These are phyloP conservation scores for Diplodia seriata DNA, from an alignment of 2,329 filamentous ascomycete genomes.

Conservation along the genomic window DNA sequence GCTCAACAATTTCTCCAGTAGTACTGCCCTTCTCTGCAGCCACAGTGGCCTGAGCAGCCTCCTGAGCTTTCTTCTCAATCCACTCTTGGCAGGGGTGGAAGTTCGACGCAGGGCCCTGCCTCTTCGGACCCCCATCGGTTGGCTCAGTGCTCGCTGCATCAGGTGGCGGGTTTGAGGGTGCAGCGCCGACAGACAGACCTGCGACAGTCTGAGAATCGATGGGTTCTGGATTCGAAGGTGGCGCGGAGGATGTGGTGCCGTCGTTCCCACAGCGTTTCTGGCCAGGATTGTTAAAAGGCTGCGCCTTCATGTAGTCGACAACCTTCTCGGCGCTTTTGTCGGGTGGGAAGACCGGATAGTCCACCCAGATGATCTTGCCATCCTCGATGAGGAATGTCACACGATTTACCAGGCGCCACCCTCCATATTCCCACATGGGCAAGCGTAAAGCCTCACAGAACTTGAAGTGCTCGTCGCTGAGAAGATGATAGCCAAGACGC, in stretches of 20 bases:
- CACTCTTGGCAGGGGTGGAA: slow-evolving; percentile 12
- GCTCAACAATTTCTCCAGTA: not conserved
- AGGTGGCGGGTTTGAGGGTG: not conserved
- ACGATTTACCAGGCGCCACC: slow-evolving; percentile 47
- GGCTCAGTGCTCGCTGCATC: not conserved
- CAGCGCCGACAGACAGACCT: not conserved
- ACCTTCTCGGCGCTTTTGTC: slow-evolving; percentile 50
- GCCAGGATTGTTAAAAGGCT: not conserved
- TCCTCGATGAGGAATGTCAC: slow-evolving; percentile 50
- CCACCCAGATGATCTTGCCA: slow-evolving; percentile 51
- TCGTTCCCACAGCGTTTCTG: slow-evolving; percentile 10
- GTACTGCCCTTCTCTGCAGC: not conserved
- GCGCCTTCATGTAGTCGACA: slow-evolving; percentile 39
- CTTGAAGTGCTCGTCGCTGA: slow-evolving; percentile 50
- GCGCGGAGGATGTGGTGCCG: not conserved
- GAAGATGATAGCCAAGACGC: slow-evolving; percentile 51
- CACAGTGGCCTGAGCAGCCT: not conserved
- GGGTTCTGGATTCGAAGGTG: not conserved
- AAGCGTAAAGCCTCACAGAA: slow-evolving; percentile 46
- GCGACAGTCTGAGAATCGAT: not conserved
- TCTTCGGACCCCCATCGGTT: not conserved
- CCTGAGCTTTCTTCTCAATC: slow-evolving; percentile 1
- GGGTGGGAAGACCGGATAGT: slow-evolving; percentile 55
- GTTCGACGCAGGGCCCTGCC: slow-evolving; percentile 10
- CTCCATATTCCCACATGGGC: slow-evolving; percentile 52